Conservation (phyloP, 2,329 filamentous ascomycete species). For the Cryoendolithus antarcticus region DNA sequence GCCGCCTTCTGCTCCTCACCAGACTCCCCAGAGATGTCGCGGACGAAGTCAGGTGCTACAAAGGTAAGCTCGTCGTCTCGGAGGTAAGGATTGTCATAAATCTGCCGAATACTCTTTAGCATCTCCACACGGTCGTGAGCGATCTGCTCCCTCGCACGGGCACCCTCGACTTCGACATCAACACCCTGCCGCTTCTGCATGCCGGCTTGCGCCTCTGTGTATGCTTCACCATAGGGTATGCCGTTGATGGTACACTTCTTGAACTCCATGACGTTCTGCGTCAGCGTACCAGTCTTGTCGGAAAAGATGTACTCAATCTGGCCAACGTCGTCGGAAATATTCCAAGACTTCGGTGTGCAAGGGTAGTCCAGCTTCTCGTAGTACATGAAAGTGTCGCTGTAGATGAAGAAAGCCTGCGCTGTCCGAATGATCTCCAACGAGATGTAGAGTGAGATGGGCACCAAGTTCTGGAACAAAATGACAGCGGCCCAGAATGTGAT, state of each 20-base stretch:
- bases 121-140: constrained; percentile 63
- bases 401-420: constrained; percentile 91
- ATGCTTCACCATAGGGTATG: constrained; percentile 91
- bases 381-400: constrained; percentile 93
- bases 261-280: constrained; percentile 96
- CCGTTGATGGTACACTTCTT: constrained; percentile 97
- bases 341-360: constrained; percentile 96
- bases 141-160: constrained; percentile 63
- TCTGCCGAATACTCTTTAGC: constrained; percentile 56
- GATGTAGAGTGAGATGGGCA: constrained; percentile 96
- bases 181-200: constrained; percentile 88
- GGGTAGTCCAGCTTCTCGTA: constrained; percentile 89
- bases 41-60: constrained; percentile 76
- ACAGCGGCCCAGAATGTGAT: constrained; percentile 94
- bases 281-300: constrained; percentile 82
- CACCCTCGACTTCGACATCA: constrained; percentile 69
- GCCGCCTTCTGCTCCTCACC: constrained; percentile 64
- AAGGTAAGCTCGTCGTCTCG: constrained; percentile 86
- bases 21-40: constrained; percentile 66
- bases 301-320: constrained; percentile 99
- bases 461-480: constrained; percentile 95
- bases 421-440: constrained; percentile 91
- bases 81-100: constrained; percentile 83
- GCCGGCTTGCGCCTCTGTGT: constrained; percentile 90
- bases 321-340: constrained; percentile 93